Base-by-base conservation (phyloP, 2,329 filamentous ascomycete genomes). In the Talaromyces sp. region DNA sequence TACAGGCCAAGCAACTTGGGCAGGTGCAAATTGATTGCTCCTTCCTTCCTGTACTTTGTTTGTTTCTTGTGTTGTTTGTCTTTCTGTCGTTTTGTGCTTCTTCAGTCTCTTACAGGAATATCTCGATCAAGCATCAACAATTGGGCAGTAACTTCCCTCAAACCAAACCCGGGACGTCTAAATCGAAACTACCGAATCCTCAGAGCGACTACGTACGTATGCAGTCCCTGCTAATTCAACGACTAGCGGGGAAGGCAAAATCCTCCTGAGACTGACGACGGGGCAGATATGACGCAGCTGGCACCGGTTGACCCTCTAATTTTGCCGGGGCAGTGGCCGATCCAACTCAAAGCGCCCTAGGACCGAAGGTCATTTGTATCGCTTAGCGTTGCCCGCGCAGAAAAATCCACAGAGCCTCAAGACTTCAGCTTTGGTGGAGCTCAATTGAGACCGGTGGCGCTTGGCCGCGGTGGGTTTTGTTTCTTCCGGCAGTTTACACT, bases 241-340 rank as follows among this genome's bases (percentile, higher is more conserved):
- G 17, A 54, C 36, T 56, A 63, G 61, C 61, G 49, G 49, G 49
- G 47, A 43, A 29, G 61, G 47, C 34, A 43, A 54, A 40, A 13
- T 45, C 15, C 22, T 63, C 15, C 49, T 62, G 34, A n/a, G 19
- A 62, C 49, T 43, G 45, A 40, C 31, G 34, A 63, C 22, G 15
- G 61, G 49, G 34, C 56, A 15, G 47, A 40, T 62, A 63, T 63
- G 61, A 63, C 61, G 61, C 61, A 63, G 49, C 49, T 36, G 29
- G 36, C 60, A 43, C 49, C 36, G 49, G 61, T 40, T 19, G 49
- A 56, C 61, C 47, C 61, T 63, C 61, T 63, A 34, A 25, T 56
- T 53, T 45, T 25, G 60, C 61, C 22, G 43, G 43, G 56, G 38
- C 36, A 59, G 38, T 45, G 34, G 56, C 56, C 36, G 56, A 59